These are phyloP conservation scores for Chrysanthemum lavandulifolium DNA, from an alignment of 129 eudicot genomes.

Conservation along the genomic window DNA sequence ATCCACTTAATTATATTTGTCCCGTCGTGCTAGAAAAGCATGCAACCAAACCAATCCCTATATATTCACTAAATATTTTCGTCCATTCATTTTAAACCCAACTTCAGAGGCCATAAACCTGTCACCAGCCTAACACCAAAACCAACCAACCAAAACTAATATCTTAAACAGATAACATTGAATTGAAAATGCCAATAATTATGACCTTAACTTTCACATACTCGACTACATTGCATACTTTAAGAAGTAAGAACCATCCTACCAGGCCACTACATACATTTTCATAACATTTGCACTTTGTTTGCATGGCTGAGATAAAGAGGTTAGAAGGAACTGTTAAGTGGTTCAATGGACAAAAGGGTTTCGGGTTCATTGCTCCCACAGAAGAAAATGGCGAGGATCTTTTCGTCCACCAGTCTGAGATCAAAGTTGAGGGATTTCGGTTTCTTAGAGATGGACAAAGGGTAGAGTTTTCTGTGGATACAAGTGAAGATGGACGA, in stretches of 20 bases:
- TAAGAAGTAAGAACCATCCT: too few species aligned
- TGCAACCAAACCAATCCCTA: constrained; percentile 25
- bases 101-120: constrained; percentile 23
- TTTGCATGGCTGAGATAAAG: constrained; percentile 32
- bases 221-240: not conserved
- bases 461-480: constrained; percentile 33
- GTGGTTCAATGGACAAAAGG: constrained; percentile 48
- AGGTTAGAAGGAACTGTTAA: constrained; percentile 37
- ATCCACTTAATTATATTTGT: too few species aligned
- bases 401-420: constrained; percentile 38
- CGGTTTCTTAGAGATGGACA: constrained; percentile 44
- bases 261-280: not conserved
- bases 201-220: constrained; percentile 13
- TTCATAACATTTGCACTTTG: not conserved
- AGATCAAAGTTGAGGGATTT: constrained; percentile 40
- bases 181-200: not conserved
- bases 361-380: constrained; percentile 42
- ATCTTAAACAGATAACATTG: constrained; percentile 19
- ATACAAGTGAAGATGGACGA: constrained; percentile 29
- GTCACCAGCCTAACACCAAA: constrained; percentile 15
- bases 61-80: not conserved
- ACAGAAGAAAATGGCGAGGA: constrained; percentile 26
- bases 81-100: constrained; percentile 33
- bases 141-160: constrained; percentile 23
- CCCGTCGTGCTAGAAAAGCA: not conserved